These are phyloP conservation scores for Penicillium pulvis DNA, from an alignment of 495 filamentous ascomycete genomes.

Conservation along the genomic window DNA sequence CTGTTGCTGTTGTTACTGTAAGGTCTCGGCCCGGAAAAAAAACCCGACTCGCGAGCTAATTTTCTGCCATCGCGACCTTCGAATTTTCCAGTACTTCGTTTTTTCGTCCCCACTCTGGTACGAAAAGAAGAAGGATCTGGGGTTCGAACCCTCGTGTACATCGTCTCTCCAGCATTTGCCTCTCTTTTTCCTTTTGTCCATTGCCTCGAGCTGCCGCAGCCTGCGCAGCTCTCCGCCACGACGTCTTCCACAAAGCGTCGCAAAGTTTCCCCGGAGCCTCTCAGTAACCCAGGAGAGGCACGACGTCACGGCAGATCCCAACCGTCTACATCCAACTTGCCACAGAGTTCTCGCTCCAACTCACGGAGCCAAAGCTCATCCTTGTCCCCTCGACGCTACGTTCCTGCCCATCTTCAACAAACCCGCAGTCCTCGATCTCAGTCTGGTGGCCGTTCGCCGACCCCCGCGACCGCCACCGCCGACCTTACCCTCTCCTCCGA, in stretches of 20 bases:
- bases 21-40: conserved; percentile 1
- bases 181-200: background rate
- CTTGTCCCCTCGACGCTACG: conserved; percentile 48
- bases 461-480: conserved; percentile 67
- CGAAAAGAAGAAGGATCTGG: background rate
- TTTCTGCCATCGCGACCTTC: conserved; percentile 3
- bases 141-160: background rate
- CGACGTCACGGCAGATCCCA: conserved; percentile 45
- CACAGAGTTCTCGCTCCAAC: conserved; percentile 35
- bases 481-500: conserved; percentile 69
- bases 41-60: background rate
- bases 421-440: conserved; percentile 46
- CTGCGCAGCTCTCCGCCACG: conserved; percentile 76
- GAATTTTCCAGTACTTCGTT: background rate
- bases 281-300: conserved; percentile 43
- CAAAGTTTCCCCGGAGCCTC: conserved; percentile 65
- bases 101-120: background rate
- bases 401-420: conserved; percentile 65
- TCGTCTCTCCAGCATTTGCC: background rate
- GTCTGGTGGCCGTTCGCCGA: conserved; percentile 47
- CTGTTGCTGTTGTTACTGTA: background rate
- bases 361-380: conserved; percentile 39
- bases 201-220: conserved; percentile 49
- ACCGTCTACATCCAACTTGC: conserved; percentile 26
- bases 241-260: conserved; percentile 93